Evolutionary conservation across 2,329 filamentous ascomycete species (phyloP).

Genomic region (Fusarium coicis): DNA sequence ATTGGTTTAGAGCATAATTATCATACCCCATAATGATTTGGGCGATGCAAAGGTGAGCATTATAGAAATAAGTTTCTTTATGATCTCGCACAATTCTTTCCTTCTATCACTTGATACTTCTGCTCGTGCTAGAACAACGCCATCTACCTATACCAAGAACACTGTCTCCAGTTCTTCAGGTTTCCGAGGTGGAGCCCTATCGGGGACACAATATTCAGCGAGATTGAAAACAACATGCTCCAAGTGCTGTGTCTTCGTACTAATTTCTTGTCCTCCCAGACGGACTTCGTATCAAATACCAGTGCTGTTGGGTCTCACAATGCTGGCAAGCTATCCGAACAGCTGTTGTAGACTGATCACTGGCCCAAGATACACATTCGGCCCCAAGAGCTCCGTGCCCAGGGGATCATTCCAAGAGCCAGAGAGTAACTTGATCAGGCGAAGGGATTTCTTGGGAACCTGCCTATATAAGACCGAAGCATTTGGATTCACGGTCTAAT

Average conservation of each 20-base stretch:
- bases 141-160: neutral
- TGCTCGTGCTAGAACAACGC: neutral
- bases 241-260: neutral
- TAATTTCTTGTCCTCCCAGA: neutral
- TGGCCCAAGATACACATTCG: neutral
- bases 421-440: neutral
- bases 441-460: neutral
- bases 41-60: neutral
- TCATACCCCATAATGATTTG: neutral
- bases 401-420: neutral
- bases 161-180: neutral
- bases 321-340: neutral
- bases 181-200: neutral
- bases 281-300: neutral
- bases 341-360: neutral
- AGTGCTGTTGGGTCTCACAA: neutral
- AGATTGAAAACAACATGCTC: constrained; percentile 6
- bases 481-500: neutral
- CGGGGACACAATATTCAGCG: constrained; percentile 20
- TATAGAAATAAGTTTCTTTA: neutral
- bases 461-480: neutral
- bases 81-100: neutral
- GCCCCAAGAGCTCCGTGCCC: neutral
- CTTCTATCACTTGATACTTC: neutral
- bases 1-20: neutral